These are phyloP conservation scores for Hibiscus tridactylites DNA, from an alignment of 345 rosid genomes.

Conservation along the genomic window DNA sequence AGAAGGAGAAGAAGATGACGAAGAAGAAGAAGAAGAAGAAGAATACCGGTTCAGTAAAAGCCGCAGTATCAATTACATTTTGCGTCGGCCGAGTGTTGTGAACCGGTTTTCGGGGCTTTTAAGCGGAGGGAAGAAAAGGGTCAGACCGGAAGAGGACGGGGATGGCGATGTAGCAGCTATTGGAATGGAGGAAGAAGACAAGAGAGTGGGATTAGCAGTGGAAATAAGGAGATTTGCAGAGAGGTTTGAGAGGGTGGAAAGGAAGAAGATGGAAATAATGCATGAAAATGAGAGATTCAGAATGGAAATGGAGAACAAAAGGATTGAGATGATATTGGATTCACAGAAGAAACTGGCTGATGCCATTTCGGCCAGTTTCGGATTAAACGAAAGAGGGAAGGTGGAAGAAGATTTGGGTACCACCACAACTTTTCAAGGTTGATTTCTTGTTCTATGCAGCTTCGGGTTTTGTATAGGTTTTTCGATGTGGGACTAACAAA, in stretches of 20 bases:
- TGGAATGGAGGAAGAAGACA: slow-evolving; percentile 18
- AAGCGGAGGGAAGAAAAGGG: slow-evolving; percentile 22
- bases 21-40: slow-evolving; percentile 26
- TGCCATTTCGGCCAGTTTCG: slow-evolving; percentile 20
- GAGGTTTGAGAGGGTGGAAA: slow-evolving; percentile 50
- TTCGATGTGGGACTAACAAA: not conserved
- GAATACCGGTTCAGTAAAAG: slow-evolving; percentile 33
- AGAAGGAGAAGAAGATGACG: slow-evolving; percentile 9
- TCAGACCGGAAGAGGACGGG: slow-evolving; percentile 18
- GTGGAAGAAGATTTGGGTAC: not conserved
- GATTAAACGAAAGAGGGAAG: not conserved
- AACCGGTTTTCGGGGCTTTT: slow-evolving; percentile 38
- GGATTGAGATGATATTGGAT: slow-evolving; percentile 42
- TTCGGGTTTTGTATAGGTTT: not conserved
- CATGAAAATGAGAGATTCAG: slow-evolving; percentile 49
- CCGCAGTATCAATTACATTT: slow-evolving; percentile 53
- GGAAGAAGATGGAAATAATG: slow-evolving; percentile 59
- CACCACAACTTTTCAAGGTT: not conserved
- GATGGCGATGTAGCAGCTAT: slow-evolving; percentile 9
- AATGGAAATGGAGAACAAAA: slow-evolving; percentile 62
- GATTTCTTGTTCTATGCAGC: slow-evolving; percentile 2
- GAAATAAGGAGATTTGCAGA: slow-evolving; percentile 56
- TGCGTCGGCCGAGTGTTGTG: slow-evolving; percentile 41
- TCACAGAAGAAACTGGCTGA: slow-evolving; percentile 53
- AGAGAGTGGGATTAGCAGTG: slow-evolving; percentile 34